Evolutionary conservation across 306 rosid species (phyloP).

Genomic region (Lathyrus oleraceus): DNA sequence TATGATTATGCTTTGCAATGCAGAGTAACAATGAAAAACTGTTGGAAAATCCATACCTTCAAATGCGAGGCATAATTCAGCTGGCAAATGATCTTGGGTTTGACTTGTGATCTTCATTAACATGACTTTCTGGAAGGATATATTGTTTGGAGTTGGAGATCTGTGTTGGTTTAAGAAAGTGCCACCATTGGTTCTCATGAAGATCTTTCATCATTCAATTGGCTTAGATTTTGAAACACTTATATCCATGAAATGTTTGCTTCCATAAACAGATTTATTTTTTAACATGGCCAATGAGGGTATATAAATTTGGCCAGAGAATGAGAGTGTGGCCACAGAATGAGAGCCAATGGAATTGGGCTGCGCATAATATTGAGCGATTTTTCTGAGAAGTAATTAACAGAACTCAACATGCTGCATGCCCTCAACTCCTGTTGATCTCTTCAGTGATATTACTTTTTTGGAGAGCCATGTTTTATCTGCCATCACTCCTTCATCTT

Average conservation of each 20-base stretch:
- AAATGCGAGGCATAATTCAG: constrained; percentile 98
- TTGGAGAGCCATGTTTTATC: constrained; percentile 50
- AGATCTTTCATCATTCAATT: constrained; percentile 26
- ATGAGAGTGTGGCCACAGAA: constrained; percentile 40
- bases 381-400: constrained; percentile 34
- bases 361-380: constrained; percentile 34
- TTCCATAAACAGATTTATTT: constrained; percentile 41
- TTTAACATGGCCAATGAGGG: constrained; percentile 42
- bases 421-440: constrained; percentile 32
- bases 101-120: constrained; percentile 57
- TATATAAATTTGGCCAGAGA: constrained; percentile 34
- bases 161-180: constrained; percentile 33
- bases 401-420: constrained; percentile 8
- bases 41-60: constrained; percentile 99
- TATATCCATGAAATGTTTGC: constrained; percentile 39
- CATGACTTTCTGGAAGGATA: constrained; percentile 44
- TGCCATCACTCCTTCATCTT: constrained; percentile 36
- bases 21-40: constrained; percentile 97
- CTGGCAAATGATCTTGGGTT: constrained; percentile 88
- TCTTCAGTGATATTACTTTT: constrained; percentile 40
- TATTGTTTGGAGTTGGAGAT: constrained; percentile 44
- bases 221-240: constrained; percentile 36
- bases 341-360: constrained; percentile 35
- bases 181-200: constrained; percentile 36
- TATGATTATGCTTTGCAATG: constrained; percentile 34